Percentiles rank a stretch among this genome's conserved stretches.
Conservation (phyloP, 106 monocot genomes). For the Dioscorea dumetorum region DNA sequence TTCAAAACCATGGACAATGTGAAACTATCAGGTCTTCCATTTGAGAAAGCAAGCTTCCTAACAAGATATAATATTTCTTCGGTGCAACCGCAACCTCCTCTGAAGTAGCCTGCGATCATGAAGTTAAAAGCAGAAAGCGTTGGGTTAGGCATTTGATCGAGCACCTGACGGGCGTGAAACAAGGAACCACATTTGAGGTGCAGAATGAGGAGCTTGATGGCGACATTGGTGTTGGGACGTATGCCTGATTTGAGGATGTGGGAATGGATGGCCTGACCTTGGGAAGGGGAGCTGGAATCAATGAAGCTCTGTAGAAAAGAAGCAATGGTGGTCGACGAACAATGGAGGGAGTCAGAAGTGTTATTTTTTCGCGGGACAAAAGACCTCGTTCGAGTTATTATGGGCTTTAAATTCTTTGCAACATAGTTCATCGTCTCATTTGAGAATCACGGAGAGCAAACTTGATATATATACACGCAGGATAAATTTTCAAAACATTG, state of each 20-base stretch:
- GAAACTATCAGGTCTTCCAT: constrained; percentile 60
- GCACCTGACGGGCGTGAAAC: constrained; percentile 56
- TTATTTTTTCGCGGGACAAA: neutral
- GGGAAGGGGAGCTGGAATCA: constrained; percentile 36
- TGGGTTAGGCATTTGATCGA: constrained; percentile 61
- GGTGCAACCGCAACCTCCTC: constrained; percentile 14
- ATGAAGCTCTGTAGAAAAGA: constrained; percentile 53
- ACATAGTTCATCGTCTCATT: no score
- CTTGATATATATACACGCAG: no score
- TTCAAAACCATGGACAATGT: constrained; percentile 82
- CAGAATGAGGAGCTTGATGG: constrained; percentile 70
- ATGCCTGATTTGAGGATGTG: constrained; percentile 39
- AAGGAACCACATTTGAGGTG: constrained; percentile 52
- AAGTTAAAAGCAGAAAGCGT: constrained; percentile 67
- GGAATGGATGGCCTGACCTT: constrained; percentile 37
- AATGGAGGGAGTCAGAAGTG: neutral
- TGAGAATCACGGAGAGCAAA: no score
- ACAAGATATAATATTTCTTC: constrained; percentile 39
- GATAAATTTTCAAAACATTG: no score
- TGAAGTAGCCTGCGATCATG: constrained; percentile 69
- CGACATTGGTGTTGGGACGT: constrained; percentile 30
- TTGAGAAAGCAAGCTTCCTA: constrained; percentile 24
- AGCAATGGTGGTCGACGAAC: constrained; percentile 14
- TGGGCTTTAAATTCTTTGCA: no score
- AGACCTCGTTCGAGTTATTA: no score